phyloP scores from a whole-genome alignment of 2,329 filamentous ascomycete species.

The Scedosporium minutisporum region DNA sequence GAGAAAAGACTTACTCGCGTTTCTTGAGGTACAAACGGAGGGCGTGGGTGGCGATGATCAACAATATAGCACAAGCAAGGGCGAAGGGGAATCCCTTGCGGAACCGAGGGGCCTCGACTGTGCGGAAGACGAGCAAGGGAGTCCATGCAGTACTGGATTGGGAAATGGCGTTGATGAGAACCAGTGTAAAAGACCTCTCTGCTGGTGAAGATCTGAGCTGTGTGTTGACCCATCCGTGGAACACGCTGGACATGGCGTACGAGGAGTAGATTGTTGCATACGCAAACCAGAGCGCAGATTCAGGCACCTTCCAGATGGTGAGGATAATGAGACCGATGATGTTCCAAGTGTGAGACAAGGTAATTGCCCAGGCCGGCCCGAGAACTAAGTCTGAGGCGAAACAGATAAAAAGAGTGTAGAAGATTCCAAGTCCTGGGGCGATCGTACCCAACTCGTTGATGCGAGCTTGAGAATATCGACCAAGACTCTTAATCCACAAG shows the following conservation, averaged over 20 bases:
- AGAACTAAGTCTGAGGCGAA: slow-evolving; percentile 45
- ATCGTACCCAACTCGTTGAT: slow-evolving; percentile 44
- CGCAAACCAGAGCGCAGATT: slow-evolving; percentile 41
- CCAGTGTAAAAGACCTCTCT: slow-evolving; percentile 37
- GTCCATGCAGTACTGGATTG: slow-evolving; percentile 49
- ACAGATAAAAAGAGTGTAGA: slow-evolving; percentile 43
- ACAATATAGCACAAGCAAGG: background rate
- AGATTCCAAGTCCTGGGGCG: slow-evolving; percentile 44
- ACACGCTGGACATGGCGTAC: slow-evolving; percentile 41
- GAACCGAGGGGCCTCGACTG: slow-evolving; percentile 30
- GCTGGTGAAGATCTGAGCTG: slow-evolving; percentile 33
- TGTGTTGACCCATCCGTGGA: slow-evolving; percentile 48
- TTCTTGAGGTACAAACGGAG: slow-evolving; percentile 1
- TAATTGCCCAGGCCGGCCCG: slow-evolving; percentile 46
- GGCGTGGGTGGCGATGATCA: slow-evolving; percentile 3
- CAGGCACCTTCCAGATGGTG: slow-evolving; percentile 45
- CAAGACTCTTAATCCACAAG: slow-evolving; percentile 48
- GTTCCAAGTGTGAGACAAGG: slow-evolving; percentile 39
- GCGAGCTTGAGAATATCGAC: slow-evolving; percentile 32
- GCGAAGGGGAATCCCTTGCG: slow-evolving; percentile 3
- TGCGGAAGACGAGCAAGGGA: slow-evolving; percentile 38
- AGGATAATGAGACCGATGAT: slow-evolving; percentile 43
- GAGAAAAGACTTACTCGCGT: background rate
- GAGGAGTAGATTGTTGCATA: slow-evolving; percentile 38
- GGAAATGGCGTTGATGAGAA: slow-evolving; percentile 41